Evolutionary conservation across 1,284 basidiomycete genomes (phyloP), one percentile per base, ranked within the genome.

Genomic region (Ganoderma lingzhi): DNA sequence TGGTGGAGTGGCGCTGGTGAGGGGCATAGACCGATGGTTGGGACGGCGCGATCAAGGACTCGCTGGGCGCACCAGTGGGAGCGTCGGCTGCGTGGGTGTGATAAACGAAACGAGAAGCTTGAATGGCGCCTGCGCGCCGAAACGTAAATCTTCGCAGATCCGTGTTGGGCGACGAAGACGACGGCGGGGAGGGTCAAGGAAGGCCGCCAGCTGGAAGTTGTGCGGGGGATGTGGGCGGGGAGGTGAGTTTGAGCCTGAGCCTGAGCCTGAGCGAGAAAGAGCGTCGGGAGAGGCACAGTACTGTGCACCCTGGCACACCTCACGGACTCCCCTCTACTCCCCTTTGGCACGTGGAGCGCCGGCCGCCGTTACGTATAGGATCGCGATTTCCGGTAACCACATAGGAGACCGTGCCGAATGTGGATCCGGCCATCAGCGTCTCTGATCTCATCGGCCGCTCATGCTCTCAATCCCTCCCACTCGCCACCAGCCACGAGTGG

Each of bases 71-170:
- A 59, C 15, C 32, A 8, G 56, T 37, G 19, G 56, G 35, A 39
- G 56, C 2, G 10, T 59, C 9, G 35, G 56, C 56, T 30, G 55
- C 19, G 53, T 15, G 53, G 53, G 14, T 15, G 53, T 28, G 53
- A 5, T 37, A 3, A 23, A 4, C 19, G 2, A 59, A 35, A 39
- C 8, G 53, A 59, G 56, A 59, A 59, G 56, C 10, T 4, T 15
- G 9, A 17, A 17, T 59, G 12, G 19, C 56, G 56, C 56, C 35
- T 35, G 19, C 35, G 35, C 32, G 56, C 12, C 23, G 23, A 23
- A n/a, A 59, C 56, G 56, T 17, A 59, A 59, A 59, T 59, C 56
- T 6, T 59, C 35, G 56, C 35, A 37, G 56, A 59, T 59, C 56
- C 19, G 17, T 15, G 6, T 23, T 28, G 30, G 30, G 14, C 30